Evolutionary conservation across 441 rosid genomes (phyloP).

Genomic region (Macaranga tanarius): DNA sequence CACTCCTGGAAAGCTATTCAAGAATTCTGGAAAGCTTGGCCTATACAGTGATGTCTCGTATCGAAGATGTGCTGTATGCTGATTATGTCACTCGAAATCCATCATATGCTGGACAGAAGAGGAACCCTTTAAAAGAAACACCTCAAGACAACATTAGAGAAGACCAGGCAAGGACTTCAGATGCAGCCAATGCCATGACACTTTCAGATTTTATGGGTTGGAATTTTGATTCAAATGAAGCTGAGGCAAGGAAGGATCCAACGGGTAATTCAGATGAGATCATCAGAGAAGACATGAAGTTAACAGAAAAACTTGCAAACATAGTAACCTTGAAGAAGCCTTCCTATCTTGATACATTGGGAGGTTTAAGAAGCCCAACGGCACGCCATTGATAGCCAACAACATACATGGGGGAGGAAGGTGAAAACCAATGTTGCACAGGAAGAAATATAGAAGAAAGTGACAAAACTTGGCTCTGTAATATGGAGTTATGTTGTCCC

Average conservation of each 20-base stretch:
- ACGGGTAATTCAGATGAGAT: slow-evolving; percentile 27
- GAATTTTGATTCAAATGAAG: slow-evolving; percentile 47
- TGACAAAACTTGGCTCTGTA: slow-evolving; percentile 13
- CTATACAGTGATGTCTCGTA: slow-evolving; percentile 69
- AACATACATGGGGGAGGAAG: slow-evolving; percentile 16
- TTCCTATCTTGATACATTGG: slow-evolving; percentile 74
- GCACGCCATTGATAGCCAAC: slow-evolving; percentile 53
- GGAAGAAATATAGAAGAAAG: neutral
- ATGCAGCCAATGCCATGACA: slow-evolving; percentile 41
- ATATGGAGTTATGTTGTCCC: slow-evolving; percentile 5
- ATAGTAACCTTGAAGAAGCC: slow-evolving; percentile 48
- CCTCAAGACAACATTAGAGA: slow-evolving; percentile 25
- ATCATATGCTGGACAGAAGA: slow-evolving; percentile 38
- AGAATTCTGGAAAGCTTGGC: slow-evolving; percentile 95
- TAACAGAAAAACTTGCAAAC: slow-evolving; percentile 40
- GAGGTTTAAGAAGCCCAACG: slow-evolving; percentile 76
- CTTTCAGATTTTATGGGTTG: slow-evolving; percentile 88
- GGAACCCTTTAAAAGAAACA: slow-evolving; percentile 25
- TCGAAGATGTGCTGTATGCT: slow-evolving; percentile 83
- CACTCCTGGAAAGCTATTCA: slow-evolving; percentile 87
- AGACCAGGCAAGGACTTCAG: slow-evolving; percentile 29
- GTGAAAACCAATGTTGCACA: neutral
- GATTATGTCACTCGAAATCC: slow-evolving; percentile 62
- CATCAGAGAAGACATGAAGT: slow-evolving; percentile 37
- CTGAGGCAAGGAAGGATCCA: slow-evolving; percentile 37